phyloP scores from a whole-genome alignment of 2,329 filamentous ascomycete species.

The Tolypocladium inflatum region DNA sequence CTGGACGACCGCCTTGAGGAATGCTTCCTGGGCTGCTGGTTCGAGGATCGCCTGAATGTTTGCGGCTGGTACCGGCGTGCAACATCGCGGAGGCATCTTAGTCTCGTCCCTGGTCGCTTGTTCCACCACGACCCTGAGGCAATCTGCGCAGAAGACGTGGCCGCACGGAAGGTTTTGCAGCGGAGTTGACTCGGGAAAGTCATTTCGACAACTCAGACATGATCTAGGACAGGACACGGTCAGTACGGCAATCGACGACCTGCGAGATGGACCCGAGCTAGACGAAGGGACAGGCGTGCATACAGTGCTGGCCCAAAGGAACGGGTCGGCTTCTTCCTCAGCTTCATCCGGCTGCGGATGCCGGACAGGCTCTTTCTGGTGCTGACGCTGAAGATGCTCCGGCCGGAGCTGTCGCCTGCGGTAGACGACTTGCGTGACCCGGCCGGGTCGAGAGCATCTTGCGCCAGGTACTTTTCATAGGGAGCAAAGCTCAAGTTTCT shows the following conservation, averaged over 20 bases:
- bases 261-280: not conserved
- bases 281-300: not conserved
- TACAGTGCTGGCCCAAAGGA: conserved; percentile 23
- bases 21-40: conserved; percentile 41
- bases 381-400: conserved; percentile 34
- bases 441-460: conserved; percentile 33
- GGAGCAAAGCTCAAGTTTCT: conserved; percentile 36
- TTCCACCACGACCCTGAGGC: conserved; percentile 42
- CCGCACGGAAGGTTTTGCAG: conserved; percentile 45
- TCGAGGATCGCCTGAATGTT: conserved; percentile 39
- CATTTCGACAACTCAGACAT: conserved; percentile 48
- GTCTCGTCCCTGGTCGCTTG: conserved; percentile 47
- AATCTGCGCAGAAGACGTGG: conserved; percentile 48
- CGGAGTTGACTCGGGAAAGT: conserved; percentile 32
- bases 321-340: conserved; percentile 27
- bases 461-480: conserved; percentile 42
- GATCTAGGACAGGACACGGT: conserved; percentile 26
- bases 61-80: conserved; percentile 41
- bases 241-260: not conserved
- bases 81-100: conserved; percentile 54
- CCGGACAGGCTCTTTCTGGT: conserved; percentile 35
- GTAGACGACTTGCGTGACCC: conserved; percentile 17
- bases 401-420: conserved; percentile 18
- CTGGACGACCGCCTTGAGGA: conserved; percentile 47
- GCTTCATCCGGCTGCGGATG: conserved; percentile 32